Evolutionary conservation across 352 stramenopile genomes (phyloP).

Genomic region (Peronosclerospora sorghi): DNA sequence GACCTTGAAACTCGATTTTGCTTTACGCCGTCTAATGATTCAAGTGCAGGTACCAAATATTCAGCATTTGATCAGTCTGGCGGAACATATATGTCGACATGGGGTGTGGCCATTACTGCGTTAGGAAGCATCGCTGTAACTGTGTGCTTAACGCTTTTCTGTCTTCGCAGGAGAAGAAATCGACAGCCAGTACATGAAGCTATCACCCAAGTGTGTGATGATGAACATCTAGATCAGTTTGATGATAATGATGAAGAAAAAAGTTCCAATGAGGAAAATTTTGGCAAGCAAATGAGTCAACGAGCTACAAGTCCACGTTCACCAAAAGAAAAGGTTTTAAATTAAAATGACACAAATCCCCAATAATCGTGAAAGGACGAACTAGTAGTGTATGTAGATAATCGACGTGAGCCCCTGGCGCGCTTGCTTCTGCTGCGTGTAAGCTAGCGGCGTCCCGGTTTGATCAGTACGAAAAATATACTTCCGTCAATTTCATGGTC

Average conservation of each 20-base stretch:
- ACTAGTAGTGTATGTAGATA: too few relatives aligned
- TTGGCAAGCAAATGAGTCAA: conserved; percentile 9
- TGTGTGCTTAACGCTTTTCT: conserved; percentile 41
- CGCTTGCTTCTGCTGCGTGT: too few relatives aligned
- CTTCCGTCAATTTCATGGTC: too few relatives aligned
- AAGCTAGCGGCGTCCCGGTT: too few relatives aligned
- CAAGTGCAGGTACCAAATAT: conserved; percentile 6
- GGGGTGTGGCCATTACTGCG: conserved; percentile 34
- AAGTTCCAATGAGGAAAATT: conserved; percentile 8
- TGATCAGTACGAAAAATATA: too few relatives aligned
- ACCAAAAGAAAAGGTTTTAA: too few relatives aligned
- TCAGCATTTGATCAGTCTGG: conserved; percentile 4
- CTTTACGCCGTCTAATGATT: conserved; percentile 5
- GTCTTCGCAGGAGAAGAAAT: conserved; percentile 27
- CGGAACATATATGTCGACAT: conserved; percentile 34
- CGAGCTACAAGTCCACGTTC: conserved; percentile 11
- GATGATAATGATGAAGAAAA: conserved; percentile 15
- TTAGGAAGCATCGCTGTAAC: conserved; percentile 36
- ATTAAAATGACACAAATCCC: too few relatives aligned
- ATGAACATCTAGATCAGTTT: conserved; percentile 28
- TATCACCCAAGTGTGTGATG: conserved; percentile 51
- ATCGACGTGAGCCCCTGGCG: too few relatives aligned
- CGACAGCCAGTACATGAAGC: conserved; percentile 29
- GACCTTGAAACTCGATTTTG: conserved; percentile 44
- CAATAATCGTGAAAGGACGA: too few relatives aligned